Evolutionary conservation across 2,329 filamentous ascomycete species (phyloP).

Genomic region (Graphilbum fragrans): DNA sequence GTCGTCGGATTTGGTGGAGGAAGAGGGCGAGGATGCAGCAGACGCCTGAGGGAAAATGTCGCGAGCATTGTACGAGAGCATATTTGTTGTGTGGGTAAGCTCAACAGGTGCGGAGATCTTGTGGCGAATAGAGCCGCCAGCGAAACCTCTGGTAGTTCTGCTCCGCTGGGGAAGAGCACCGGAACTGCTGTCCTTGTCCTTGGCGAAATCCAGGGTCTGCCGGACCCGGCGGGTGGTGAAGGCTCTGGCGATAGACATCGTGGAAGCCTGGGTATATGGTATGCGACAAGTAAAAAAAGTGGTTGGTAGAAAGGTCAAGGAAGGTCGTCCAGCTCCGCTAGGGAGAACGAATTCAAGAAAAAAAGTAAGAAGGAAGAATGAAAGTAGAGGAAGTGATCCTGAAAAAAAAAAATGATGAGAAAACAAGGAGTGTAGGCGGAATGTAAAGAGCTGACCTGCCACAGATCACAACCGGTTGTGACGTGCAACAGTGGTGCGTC

Average conservation of each 20-base stretch:
- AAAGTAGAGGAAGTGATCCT: slow-evolving; percentile 1
- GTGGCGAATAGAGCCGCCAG: slow-evolving; percentile 37
- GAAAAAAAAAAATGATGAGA: neutral
- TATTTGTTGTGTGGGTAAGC: slow-evolving; percentile 88
- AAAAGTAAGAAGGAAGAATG: neutral
- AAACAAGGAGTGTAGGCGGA: neutral
- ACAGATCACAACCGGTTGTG: slow-evolving; percentile 11
- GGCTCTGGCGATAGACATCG: slow-evolving; percentile 47
- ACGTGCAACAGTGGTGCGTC: neutral
- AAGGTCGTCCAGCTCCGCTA: neutral
- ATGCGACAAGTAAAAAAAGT: neutral
- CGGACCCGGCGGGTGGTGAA: slow-evolving; percentile 60
- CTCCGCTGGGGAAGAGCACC: slow-evolving; percentile 31
- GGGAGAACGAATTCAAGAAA: neutral
- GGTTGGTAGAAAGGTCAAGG: too few species aligned
- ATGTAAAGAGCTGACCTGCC: neutral
- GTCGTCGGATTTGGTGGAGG: slow-evolving; percentile 47
- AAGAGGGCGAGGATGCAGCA: slow-evolving; percentile 11
- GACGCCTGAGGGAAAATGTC: slow-evolving; percentile 50
- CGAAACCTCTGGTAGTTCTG: slow-evolving; percentile 32
- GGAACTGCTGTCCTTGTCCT: slow-evolving; percentile 27
- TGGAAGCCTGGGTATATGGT: slow-evolving; percentile 1
- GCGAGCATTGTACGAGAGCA: slow-evolving; percentile 88
- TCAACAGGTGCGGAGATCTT: slow-evolving; percentile 84
- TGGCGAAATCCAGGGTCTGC: slow-evolving; percentile 35